Evolutionary conservation across 2,329 filamentous ascomycete species (phyloP), one percentile per base, ranked within the genome.

Genomic region (Talaromyces islandicus): DNA sequence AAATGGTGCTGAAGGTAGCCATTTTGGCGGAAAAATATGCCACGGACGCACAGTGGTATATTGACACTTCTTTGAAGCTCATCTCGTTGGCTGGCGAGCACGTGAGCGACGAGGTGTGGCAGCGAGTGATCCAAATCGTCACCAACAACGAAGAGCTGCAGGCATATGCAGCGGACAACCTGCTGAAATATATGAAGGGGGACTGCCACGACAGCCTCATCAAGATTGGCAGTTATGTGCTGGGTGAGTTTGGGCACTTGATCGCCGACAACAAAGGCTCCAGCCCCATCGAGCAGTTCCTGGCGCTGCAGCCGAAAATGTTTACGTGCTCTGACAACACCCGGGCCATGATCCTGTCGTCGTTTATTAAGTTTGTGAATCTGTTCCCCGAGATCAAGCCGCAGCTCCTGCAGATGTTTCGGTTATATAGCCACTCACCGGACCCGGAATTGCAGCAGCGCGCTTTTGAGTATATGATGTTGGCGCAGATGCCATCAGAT

Each of bases 61-160:
- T 99, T 64, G 93, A 99, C 72, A 97, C 97, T 67, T 96, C 94
- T 11, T 81, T 99, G 66, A 87, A 93, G 59, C 84, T 99, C 57
- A 92, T 99, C 61, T 92, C 93, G 61, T 92, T 97, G 86, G 94
- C 95, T 3, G 94, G 94, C 66, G 94, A 99, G 70, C 94, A 99
- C 73, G 93, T 99, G 67, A 97, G 93, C 75, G 95, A 99, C 64
- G 94, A 99, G 77, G 94, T 99, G 19, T 99, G 94, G 94, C 94
- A 99, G 74, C 88, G 94, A 68, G 93, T 99, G 59, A 97, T 96
- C 64, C 94, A 99, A 74, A 97, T 99, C 67, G 92, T 97, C 61
- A 97, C 94, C 58, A 99, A 99, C 80, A 99, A 99, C 74, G 94
- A 99, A 75, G 93, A 97, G 74, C 83, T 99, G 11, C 94, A 99